phyloP scores from a whole-genome alignment of 2,329 filamentous ascomycete species.

The Penicillium brasilianum region DNA sequence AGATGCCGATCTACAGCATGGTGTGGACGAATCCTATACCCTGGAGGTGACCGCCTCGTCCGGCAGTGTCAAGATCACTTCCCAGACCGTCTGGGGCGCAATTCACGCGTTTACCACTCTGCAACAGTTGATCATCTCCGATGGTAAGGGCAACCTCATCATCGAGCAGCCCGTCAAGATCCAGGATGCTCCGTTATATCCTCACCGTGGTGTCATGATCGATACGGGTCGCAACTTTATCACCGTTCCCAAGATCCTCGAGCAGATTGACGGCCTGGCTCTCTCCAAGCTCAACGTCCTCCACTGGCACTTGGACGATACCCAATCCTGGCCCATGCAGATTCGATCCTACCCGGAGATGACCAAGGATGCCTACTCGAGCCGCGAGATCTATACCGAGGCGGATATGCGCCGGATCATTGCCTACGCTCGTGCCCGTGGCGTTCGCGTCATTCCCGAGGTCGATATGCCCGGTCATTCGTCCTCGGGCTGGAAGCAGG shows the following conservation, averaged over 20 bases:
- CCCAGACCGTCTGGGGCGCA: constrained; percentile 60
- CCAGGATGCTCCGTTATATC: constrained; percentile 57
- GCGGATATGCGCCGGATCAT: constrained; percentile 52
- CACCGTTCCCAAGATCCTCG: constrained; percentile 55
- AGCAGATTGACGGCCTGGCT: constrained; percentile 61
- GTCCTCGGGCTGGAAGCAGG: constrained; percentile 60
- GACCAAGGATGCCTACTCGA: constrained; percentile 60
- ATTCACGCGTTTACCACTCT: constrained; percentile 63
- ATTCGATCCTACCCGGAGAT: constrained; percentile 58
- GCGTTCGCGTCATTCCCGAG: constrained; percentile 65
- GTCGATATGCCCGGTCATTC: constrained; percentile 67
- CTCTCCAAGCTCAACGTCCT: constrained; percentile 63
- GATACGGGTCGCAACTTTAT: constrained; percentile 62
- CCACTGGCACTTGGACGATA: constrained; percentile 63
- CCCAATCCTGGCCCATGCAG: constrained; percentile 61
- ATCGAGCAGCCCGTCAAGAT: constrained; percentile 61
- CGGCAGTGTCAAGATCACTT: constrained; percentile 51
- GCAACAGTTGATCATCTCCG: constrained; percentile 60
- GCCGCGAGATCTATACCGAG: constrained; percentile 54
- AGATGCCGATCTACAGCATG: constrained; percentile 58
- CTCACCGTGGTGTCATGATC: constrained; percentile 61
- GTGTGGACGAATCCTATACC: constrained; percentile 63
- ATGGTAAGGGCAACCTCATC: constrained; percentile 51
- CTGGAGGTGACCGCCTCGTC: constrained; percentile 51
- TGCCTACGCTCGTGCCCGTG: constrained; percentile 58